phyloP scores from a whole-genome alignment of 2,329 filamentous ascomycete species.

The Aspergillus vadensis region DNA sequence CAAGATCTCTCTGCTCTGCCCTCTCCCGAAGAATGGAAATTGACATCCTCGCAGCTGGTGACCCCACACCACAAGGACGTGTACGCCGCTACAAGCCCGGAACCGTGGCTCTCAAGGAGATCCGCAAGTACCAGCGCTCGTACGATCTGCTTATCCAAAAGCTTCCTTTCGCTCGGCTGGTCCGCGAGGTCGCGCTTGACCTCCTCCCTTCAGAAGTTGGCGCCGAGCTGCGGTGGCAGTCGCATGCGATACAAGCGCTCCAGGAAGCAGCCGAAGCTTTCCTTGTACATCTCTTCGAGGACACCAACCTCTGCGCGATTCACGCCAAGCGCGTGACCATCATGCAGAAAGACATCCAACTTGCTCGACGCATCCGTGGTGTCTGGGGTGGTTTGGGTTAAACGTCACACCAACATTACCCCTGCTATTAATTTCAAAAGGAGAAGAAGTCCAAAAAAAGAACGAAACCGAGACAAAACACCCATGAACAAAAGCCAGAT shows the following conservation, averaged over 20 bases:
- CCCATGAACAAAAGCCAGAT: background rate
- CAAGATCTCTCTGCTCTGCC: background rate
- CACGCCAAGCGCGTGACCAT: conserved; percentile 97
- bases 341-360: conserved; percentile 97
- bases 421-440: background rate
- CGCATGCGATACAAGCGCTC: conserved; percentile 86
- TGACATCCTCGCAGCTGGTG: conserved; percentile 60
- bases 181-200: conserved; percentile 57
- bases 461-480: background rate
- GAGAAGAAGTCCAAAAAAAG: background rate
- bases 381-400: conserved; percentile 71
- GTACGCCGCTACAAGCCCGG: conserved; percentile 70
- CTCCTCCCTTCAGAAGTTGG: conserved; percentile 60
- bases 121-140: conserved; percentile 83
- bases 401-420: conserved; percentile 13
- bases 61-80: conserved; percentile 67
- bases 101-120: conserved; percentile 87
- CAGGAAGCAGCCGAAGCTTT: conserved; percentile 98
- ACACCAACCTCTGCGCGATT: conserved; percentile 93
- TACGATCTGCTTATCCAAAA: conserved; percentile 80
- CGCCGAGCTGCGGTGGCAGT: conserved; percentile 87
- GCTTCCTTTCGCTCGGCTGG: conserved; percentile 52
- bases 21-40: conserved; percentile 2
- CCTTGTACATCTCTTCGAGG: conserved; percentile 93
- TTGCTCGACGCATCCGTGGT: conserved; percentile 78